Evolutionary conservation across 2,329 filamentous ascomycete species (phyloP).

Genomic region (Trichoderma arundinaceum): DNA sequence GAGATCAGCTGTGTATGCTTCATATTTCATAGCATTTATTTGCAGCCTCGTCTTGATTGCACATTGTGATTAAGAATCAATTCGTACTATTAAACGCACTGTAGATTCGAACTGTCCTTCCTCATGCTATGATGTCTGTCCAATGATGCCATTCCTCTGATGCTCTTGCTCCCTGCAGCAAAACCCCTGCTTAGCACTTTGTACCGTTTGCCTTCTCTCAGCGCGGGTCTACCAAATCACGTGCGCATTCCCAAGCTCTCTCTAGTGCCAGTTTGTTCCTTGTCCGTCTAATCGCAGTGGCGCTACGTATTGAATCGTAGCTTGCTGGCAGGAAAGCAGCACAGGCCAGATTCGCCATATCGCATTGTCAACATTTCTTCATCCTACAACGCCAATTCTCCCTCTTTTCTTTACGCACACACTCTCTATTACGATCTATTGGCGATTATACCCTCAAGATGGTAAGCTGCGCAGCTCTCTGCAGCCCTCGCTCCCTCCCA

Average conservation of each 20-base stretch:
- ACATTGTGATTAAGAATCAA: too few relatives aligned
- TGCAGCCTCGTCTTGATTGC: too few relatives aligned
- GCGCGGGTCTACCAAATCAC: neutral
- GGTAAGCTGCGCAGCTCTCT: constrained; percentile 29
- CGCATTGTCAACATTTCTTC: constrained; percentile 1
- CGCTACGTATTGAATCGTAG: constrained; percentile 21
- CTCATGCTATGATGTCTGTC: too few relatives aligned
- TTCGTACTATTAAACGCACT: too few relatives aligned
- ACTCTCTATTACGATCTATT: neutral
- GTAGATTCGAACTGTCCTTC: too few relatives aligned
- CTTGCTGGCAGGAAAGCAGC: constrained; percentile 28
- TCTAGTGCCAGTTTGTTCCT: neutral
- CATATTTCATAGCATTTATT: too few relatives aligned
- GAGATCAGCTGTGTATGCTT: too few relatives aligned
- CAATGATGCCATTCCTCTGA: too few relatives aligned
- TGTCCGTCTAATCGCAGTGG: constrained; percentile 8
- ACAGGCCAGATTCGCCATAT: constrained; percentile 29
- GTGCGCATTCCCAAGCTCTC: neutral
- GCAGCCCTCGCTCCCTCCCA: neutral
- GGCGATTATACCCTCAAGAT: constrained; percentile 29
- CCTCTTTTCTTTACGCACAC: neutral
- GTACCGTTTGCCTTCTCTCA: too few relatives aligned
- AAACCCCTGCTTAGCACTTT: neutral
- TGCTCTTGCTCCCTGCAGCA: neutral
- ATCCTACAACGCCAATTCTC: neutral